Base-by-base conservation (phyloP, 495 filamentous ascomycete species). In the Hypoxylon trugodes region DNA sequence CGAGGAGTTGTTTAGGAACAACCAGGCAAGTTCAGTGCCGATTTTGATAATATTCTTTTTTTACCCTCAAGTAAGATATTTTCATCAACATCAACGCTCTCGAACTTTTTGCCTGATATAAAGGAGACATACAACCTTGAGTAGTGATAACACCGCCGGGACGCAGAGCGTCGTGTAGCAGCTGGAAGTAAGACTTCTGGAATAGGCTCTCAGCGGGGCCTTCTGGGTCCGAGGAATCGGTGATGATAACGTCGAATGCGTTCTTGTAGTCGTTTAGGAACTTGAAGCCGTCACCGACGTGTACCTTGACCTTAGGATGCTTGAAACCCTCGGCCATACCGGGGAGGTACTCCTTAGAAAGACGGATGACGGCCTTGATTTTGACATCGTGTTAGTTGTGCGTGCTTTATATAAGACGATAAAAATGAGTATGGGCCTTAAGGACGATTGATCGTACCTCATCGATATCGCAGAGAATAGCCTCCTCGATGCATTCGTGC, bases 171-270 rank as follows among this genome's bases (percentile, higher is more conserved):
- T 85, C 89, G 78, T 88, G 81, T 18, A 98, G 83, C 33, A 98
- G 87, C 82, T 98, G 85, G 74, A 98, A 99, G 85, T 98, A 99
- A 43, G 93, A 89, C 84, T 97, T 97, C 86, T 98, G 86, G 88
- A 99, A 99, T 50, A 99, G 84, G 55, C 82, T 85, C 86, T 97
- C 94, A 58, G 95, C 95, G 21, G 95, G 95, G 52, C 95, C 95
- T 77, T 98, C 96, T 25, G 95, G 95, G 76, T 99, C 95, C 33
- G 90, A 95, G 54, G 91, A 96, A 78, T 99, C 95, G 55, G 95
- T 99, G 82, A 99, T 99, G 82, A 99, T 99, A 68, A 99, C 92
- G 74, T 99, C 95, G 73, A 97, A 99, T 69, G 90, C 87, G 81
- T 97, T 93, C 86, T 93, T 91, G 79, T 88, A 89, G 67, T 92